These are phyloP conservation scores for Umbelopsis isabellina DNA, from an alignment of 192 early-diverging fungal species.

Conservation along the genomic window DNA sequence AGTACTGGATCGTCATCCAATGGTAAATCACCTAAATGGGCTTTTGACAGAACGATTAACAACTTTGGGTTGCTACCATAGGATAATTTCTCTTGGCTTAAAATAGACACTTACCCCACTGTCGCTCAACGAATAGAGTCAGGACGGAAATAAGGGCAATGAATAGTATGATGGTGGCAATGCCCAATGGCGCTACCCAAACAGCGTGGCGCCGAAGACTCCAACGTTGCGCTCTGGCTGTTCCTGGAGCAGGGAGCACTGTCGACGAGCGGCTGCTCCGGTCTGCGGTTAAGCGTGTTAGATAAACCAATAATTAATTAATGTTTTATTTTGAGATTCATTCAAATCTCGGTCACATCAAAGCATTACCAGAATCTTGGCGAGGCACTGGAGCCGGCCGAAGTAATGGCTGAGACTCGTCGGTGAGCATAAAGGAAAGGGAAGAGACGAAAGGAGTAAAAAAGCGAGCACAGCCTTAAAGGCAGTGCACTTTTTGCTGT, in stretches of 20 bases:
- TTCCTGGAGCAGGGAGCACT: not conserved
- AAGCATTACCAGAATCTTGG: not conserved
- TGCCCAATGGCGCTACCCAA: constrained; percentile 27
- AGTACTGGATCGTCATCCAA: constrained; percentile 11
- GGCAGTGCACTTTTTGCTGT: not conserved
- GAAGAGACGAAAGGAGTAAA: not conserved
- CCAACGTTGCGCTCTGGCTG: not conserved
- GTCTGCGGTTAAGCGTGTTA: not conserved
- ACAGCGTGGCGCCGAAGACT: not conserved
- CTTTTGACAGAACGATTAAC: not conserved
- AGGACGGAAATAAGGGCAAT: constrained; percentile 30
- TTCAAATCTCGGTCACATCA: not conserved
- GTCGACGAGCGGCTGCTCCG: constrained; percentile 3
- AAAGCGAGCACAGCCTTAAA: not conserved
- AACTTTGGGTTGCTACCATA: not conserved
- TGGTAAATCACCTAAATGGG: not conserved
- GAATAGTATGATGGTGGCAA: constrained; percentile 37
- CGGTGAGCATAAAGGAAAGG: not conserved
- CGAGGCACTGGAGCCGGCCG: not conserved
- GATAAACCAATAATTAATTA: not conserved
- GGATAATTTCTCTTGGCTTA: too few species aligned
- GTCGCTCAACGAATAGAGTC: constrained; percentile 34
- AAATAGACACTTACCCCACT: constrained; percentile 15
- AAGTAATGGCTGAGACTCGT: constrained; percentile 11
- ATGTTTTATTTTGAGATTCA: too few species aligned